Evolutionary conservation across 169 alveolate genomes (phyloP).

Genomic region (Cryptosporidium meleagridis): DNA sequence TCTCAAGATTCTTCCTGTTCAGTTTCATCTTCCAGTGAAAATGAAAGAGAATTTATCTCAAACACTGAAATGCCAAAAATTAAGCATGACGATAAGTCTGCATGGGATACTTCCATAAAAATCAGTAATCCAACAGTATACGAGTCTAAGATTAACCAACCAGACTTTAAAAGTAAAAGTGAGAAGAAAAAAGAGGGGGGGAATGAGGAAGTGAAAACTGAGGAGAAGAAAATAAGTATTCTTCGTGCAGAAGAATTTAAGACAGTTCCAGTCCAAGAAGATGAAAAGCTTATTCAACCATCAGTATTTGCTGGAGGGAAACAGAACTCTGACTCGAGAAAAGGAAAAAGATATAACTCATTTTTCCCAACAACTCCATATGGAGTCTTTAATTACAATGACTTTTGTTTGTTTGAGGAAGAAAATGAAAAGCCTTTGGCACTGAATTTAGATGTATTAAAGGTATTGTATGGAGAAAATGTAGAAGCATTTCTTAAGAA

Average conservation of each 20-base stretch:
- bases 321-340: background rate
- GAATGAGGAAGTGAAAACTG: background rate
- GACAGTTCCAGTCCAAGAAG: background rate
- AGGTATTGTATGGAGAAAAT: constrained; percentile 56
- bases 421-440: constrained; percentile 29
- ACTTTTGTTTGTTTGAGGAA: constrained; percentile 50
- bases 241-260: constrained; percentile 40
- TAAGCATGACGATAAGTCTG: background rate
- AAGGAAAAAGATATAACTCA: constrained; percentile 18
- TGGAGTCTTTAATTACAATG: constrained; percentile 33
- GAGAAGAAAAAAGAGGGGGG: background rate
- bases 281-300: background rate
- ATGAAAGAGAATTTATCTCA: background rate
- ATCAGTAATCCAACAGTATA: constrained; percentile 13
- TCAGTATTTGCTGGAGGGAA: constrained; percentile 4
- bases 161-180: background rate
- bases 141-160: background rate
- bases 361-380: constrained; percentile 52
- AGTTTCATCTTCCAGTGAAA: background rate
- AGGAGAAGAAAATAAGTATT: constrained; percentile 24
- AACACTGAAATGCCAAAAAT: background rate
- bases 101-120: constrained; percentile 40
- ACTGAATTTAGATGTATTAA: constrained; percentile 30
- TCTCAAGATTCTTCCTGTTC: constrained; percentile 7
- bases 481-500: constrained; percentile 34